Conservation (phyloP, 1,139 yeast species). For the Yamadazyma kanchanaburiensis region DNA sequence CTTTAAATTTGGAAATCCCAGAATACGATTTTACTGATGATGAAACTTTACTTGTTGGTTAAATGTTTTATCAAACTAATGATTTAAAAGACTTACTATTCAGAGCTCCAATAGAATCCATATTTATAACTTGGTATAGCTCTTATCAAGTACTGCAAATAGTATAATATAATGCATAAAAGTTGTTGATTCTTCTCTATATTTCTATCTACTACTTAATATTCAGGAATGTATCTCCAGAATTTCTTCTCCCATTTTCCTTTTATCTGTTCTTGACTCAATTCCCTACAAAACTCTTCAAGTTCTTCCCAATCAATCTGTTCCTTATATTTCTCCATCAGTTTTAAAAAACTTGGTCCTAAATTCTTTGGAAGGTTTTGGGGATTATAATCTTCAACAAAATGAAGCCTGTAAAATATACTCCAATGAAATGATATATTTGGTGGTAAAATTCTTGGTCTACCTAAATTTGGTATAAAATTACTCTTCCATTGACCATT, state of each 20-base stretch:
- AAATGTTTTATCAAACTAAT: conserved; percentile 13
- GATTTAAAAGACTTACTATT: too few relatives aligned
- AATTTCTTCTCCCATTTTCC: too few relatives aligned
- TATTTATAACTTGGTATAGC: too few relatives aligned
- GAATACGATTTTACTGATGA: conserved; percentile 78
- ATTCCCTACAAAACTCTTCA: conserved; percentile 10
- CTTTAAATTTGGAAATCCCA: conserved; percentile 96
- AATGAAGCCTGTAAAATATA: conserved; percentile 50
- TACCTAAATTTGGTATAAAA: conserved; percentile 53
- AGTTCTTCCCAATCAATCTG: conserved; percentile 8
- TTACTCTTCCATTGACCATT: conserved; percentile 44
- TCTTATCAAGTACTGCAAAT: too few relatives aligned
- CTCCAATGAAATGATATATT: conserved; percentile 60
- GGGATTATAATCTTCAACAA: conserved; percentile 42
- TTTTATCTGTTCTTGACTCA: too few relatives aligned
- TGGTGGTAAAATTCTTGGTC: conserved; percentile 44
- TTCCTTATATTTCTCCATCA: conserved; percentile 15
- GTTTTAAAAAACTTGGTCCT: conserved; percentile 19
- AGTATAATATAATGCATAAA: too few relatives aligned
- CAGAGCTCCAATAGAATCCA: too few relatives aligned
- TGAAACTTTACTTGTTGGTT: conserved; percentile 75
- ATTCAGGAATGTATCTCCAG: too few relatives aligned
- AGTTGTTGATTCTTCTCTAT: too few relatives aligned
- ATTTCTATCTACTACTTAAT: too few relatives aligned
- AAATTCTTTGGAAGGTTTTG: conserved; percentile 28